Percentiles rank a stretch among this genome's conserved stretches.
These are phyloP conservation scores for Sporothrix pseudoabietina DNA, from an alignment of 2,329 filamentous ascomycete genomes.

Conservation along the genomic window DNA sequence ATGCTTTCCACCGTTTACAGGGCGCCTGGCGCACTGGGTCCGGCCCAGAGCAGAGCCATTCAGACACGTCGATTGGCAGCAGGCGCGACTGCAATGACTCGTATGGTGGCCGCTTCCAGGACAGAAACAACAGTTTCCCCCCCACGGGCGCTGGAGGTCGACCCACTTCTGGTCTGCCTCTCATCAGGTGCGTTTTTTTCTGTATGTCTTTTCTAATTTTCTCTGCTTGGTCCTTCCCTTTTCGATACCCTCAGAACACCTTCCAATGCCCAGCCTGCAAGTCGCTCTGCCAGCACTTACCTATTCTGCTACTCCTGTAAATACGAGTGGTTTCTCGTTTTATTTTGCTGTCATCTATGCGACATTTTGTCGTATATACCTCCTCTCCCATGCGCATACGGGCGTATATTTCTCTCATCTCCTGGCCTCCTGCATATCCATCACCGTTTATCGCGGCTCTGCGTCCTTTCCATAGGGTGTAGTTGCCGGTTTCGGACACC, in stretches of 20 bases:
- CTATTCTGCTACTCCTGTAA: neutral
- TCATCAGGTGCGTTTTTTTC: constrained; percentile 32
- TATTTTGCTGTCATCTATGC: neutral
- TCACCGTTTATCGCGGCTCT: constrained; percentile 9
- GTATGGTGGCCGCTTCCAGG: neutral
- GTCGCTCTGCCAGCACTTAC: neutral
- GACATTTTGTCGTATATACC: constrained; percentile 23
- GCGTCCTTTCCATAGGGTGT: constrained; percentile 5
- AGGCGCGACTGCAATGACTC: constrained; percentile 17
- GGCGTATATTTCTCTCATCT: constrained; percentile 12
- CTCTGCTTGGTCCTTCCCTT: neutral
- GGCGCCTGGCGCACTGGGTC: constrained; percentile 23
- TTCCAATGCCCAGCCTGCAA: neutral
- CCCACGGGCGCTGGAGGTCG: constrained; percentile 30
- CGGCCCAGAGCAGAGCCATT: constrained; percentile 2
- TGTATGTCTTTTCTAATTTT: neutral
- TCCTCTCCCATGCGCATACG: neutral
- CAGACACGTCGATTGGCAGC: constrained; percentile 4
- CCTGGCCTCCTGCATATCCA: constrained; percentile 14
- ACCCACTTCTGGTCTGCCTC: constrained; percentile 34
- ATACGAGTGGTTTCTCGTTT: constrained; percentile 2
- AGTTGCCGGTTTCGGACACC: constrained; percentile 15
- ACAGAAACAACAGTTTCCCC: constrained; percentile 17
- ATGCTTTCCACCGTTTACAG: constrained; percentile 27
- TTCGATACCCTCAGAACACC: neutral